These are phyloP conservation scores for Zygoascus bituminiphila DNA, from an alignment of 805 yeast species.

Conservation along the genomic window DNA sequence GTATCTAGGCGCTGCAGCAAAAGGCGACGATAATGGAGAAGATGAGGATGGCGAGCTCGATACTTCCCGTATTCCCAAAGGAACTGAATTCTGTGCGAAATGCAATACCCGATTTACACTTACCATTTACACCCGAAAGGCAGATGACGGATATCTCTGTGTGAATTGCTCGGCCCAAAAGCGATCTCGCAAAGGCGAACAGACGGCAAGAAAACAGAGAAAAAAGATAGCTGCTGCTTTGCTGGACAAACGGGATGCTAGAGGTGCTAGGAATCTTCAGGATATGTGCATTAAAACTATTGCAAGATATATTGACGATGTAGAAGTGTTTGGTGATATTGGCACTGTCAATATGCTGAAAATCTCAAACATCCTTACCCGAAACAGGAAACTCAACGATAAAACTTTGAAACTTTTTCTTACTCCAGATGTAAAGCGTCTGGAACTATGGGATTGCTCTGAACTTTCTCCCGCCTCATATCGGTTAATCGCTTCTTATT, in stretches of 20 bases:
- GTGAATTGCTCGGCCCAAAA: slow-evolving; percentile 50
- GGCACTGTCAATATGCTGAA: slow-evolving; percentile 64
- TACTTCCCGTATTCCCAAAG: slow-evolving; percentile 34
- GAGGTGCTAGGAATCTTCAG: slow-evolving; percentile 54
- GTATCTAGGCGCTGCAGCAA: slow-evolving; percentile 12
- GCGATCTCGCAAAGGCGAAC: background rate
- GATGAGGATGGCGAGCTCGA: slow-evolving; percentile 30
- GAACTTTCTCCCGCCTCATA: slow-evolving; percentile 58
- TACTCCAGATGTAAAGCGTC: slow-evolving; percentile 42
- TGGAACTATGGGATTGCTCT: slow-evolving; percentile 93
- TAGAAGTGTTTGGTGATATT: slow-evolving; percentile 80
- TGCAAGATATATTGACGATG: slow-evolving; percentile 59
- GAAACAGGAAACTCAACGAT: slow-evolving; percentile 72
- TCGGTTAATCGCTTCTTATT: slow-evolving; percentile 62
- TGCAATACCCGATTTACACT: slow-evolving; percentile 54
- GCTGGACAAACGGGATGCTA: slow-evolving; percentile 57
- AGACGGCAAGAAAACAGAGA: slow-evolving; percentile 62
- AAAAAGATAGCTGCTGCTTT: slow-evolving; percentile 79
- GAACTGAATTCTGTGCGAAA: slow-evolving; percentile 52
- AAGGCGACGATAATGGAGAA: slow-evolving; percentile 30
- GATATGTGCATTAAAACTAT: slow-evolving; percentile 69
- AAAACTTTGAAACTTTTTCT: slow-evolving; percentile 67
- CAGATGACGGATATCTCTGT: slow-evolving; percentile 35
- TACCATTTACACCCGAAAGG: slow-evolving; percentile 54
- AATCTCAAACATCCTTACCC: slow-evolving; percentile 67